These are phyloP conservation scores for Trichoderma sp. DNA, from an alignment of 2,329 filamentous ascomycete species.

Conservation along the genomic window DNA sequence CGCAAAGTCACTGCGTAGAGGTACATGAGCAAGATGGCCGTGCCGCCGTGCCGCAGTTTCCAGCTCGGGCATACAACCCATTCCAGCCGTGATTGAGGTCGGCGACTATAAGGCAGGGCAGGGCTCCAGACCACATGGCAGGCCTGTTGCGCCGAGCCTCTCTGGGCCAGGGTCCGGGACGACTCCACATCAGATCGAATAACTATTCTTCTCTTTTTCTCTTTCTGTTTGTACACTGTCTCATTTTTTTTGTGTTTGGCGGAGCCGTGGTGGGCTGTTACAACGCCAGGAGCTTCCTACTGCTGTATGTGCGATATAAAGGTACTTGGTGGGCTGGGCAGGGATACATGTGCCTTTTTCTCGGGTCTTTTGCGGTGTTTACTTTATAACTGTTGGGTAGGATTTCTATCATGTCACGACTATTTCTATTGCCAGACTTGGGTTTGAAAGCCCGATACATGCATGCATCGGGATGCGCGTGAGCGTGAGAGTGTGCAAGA, in stretches of 20 bases:
- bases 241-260: background rate
- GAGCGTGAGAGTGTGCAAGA: background rate
- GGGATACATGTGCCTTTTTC: background rate
- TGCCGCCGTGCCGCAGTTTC: background rate
- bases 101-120: constrained; percentile 11
- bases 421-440: background rate
- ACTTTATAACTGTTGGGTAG: constrained; percentile 9
- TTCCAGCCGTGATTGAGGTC: constrained; percentile 11
- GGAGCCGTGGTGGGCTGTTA: background rate
- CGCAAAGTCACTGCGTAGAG: background rate
- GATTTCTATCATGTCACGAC: background rate
- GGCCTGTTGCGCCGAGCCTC: constrained; percentile 6
- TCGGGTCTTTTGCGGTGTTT: constrained; percentile 9
- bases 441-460: background rate
- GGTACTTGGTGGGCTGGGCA: background rate
- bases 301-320: background rate
- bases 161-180: background rate
- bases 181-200: constrained; percentile 20
- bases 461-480: background rate
- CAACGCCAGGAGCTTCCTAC: background rate
- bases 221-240: background rate
- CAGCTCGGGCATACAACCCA: background rate
- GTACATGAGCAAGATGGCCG: background rate
- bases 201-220: background rate
- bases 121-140: constrained; percentile 18